Conservation (phyloP, 257 asterid species). For the Nicotiana paniculata region DNA sequence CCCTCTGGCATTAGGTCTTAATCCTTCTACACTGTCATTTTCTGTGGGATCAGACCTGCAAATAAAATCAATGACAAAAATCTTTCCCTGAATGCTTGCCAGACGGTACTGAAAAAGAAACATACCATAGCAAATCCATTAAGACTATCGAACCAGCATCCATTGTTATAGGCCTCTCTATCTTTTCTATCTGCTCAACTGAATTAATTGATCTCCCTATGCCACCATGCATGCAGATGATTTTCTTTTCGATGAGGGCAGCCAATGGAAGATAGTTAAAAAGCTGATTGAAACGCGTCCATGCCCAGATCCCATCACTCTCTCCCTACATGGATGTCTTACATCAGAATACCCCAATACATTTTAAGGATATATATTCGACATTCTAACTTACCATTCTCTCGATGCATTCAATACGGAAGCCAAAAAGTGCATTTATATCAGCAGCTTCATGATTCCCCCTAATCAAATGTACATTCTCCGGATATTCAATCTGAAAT, state of each 20-base stretch:
- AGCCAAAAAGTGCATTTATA: constrained; percentile 96
- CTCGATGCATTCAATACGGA: constrained; percentile 98
- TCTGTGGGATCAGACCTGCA: constrained; percentile 99
- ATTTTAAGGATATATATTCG: background rate
- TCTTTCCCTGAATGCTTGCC: background rate
- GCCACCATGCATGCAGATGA: constrained; percentile 99
- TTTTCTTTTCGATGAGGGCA: constrained; percentile 95
- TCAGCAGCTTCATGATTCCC: constrained; percentile 99
- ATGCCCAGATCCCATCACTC: constrained; percentile 97
- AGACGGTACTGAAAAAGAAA: background rate
- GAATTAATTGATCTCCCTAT: constrained; percentile 91
- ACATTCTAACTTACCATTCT: constrained; percentile 68
- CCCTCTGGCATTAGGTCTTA: constrained; percentile 99
- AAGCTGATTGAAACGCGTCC: constrained; percentile 97
- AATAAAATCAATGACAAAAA: background rate
- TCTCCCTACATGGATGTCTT: constrained; percentile 66
- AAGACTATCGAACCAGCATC: constrained; percentile 94
- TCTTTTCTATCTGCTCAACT: constrained; percentile 94
- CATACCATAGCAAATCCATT: constrained; percentile 96
- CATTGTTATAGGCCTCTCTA: constrained; percentile 99
- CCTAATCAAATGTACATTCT: constrained; percentile 92
- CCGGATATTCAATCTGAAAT: constrained; percentile 86
- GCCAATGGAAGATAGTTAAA: constrained; percentile 96
- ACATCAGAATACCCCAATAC: constrained; percentile 20
- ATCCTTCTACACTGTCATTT: constrained; percentile 91